Base-by-base conservation (phyloP, 2,329 filamentous ascomycete species). In the Monilinia aucupariae region DNA sequence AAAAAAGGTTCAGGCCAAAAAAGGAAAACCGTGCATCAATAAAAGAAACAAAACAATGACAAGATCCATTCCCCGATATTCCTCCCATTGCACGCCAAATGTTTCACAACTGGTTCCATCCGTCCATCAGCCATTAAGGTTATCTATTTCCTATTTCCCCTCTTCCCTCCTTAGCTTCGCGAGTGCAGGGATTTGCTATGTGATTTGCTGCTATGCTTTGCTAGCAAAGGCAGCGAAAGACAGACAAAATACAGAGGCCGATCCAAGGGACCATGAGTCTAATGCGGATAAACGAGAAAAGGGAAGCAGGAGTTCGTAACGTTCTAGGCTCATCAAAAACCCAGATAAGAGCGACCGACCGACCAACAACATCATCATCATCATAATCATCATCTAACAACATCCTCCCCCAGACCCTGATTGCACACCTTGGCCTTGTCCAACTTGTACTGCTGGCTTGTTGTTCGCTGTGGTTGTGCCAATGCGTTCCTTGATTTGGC, bases 401-500 rank as follows among this genome's bases (percentile, higher is more conserved):
- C 92, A 97, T 76, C 91, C 88, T 75, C 89, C 88, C 75, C 85
- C 90, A 72, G 90, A 90, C 71, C 89, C 89, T 73, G 87, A 90
- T 77, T 96, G 90, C 71, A 99, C 93, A 73, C 92, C 92, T 78
- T 96, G 92, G 75, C 94, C 94, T 76, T 92, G 89, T 65, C 92
- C 91, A 73, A 99, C 94, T 77, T 96, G 92, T 73, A 99, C 92
- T 72, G 91, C 96, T 69, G 93, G 93, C 84, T 97, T 99, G 86
- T 97, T 97, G 82, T 92, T 92, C 70, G 89, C 89, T 51, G 90
- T 89, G 68, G 93, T 94, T 71, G 91, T 96, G 74, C 94, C 94
- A 93, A 99, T 99, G 75, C 94, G 90, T 83, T 97, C 93, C 86
- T 99, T 99, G 82, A 99, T 99, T 80, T 99, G 94, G 78, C 94